These are phyloP conservation scores for Cladosporium halotolerans DNA, from an alignment of 2,329 filamentous ascomycete species.

Conservation along the genomic window DNA sequence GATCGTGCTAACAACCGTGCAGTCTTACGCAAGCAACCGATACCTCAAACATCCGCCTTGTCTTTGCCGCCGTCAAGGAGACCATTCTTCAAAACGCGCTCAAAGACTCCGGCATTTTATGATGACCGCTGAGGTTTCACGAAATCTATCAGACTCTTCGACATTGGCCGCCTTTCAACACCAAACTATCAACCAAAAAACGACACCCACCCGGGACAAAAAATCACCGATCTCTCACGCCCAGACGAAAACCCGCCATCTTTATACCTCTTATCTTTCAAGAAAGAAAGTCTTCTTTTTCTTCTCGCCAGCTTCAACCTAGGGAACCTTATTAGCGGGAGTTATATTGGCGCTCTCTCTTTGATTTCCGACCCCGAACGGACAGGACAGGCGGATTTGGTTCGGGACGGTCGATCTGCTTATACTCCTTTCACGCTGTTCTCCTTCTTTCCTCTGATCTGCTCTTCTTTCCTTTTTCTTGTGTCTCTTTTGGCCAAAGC, in stretches of 20 bases:
- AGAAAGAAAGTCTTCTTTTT: too few relatives aligned
- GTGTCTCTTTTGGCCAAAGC: background rate
- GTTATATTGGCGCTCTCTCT: background rate
- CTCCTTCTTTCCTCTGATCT: background rate
- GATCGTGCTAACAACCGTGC: slow-evolving; percentile 14
- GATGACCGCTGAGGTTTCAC: slow-evolving; percentile 7
- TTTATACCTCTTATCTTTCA: background rate
- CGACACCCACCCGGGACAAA: background rate
- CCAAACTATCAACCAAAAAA: background rate
- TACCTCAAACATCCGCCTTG: slow-evolving; percentile 94
- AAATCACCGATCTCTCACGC: background rate
- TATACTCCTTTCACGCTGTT: background rate
- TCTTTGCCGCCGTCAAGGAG: slow-evolving; percentile 97
- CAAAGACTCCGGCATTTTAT: slow-evolving; percentile 93
- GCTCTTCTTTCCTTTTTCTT: background rate
- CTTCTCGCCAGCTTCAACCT: background rate
- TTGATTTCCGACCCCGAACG: background rate
- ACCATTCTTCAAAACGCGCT: slow-evolving; percentile 97
- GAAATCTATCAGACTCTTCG: background rate
- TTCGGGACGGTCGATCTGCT: background rate
- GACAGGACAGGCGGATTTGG: background rate
- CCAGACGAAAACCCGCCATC: background rate
- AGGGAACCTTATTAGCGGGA: background rate
- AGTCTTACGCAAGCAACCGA: slow-evolving; percentile 98
- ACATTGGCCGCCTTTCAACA: background rate